Evolutionary conservation across 2,329 filamentous ascomycete genomes (phyloP).

Genomic region (Conoideocrella luteorostrata): DNA sequence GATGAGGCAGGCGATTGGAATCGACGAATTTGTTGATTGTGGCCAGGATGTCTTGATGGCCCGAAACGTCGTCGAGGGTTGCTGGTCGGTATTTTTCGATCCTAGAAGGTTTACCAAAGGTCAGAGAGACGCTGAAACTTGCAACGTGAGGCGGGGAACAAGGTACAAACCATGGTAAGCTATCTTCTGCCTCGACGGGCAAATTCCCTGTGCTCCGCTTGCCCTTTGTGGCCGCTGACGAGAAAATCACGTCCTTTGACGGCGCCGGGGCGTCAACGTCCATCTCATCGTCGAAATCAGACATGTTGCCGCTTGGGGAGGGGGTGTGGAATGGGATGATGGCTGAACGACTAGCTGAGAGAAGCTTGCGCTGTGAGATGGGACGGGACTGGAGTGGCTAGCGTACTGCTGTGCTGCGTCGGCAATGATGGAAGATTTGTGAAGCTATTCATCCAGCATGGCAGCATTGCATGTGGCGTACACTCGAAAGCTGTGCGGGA

Average conservation of each 20-base stretch:
- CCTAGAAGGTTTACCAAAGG: conserved; percentile 38
- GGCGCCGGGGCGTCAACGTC: conserved; percentile 46
- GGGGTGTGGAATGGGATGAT: background rate
- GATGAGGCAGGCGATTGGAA: conserved; percentile 85
- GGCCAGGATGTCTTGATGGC: conserved; percentile 92
- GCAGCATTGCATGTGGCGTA: too few species aligned
- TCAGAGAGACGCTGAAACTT: background rate
- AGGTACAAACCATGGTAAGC: conserved; percentile 70
- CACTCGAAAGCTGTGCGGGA: background rate
- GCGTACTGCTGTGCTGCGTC: too few species aligned
- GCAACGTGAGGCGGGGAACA: too few species aligned
- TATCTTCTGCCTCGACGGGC: conserved; percentile 89
- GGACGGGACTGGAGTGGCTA: too few species aligned
- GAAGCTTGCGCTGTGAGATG: too few species aligned
- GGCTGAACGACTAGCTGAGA: too few species aligned
- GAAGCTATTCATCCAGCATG: too few species aligned
- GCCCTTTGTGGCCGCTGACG: conserved; percentile 72
- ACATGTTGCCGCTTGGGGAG: conserved; percentile 34
- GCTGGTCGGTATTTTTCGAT: conserved; percentile 95
- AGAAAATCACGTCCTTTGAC: conserved; percentile 56
- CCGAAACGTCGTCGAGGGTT: conserved; percentile 85
- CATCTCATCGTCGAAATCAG: conserved; percentile 56
- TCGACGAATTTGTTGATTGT: conserved; percentile 98
- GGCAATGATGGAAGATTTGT: too few species aligned
- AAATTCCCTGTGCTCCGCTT: conserved; percentile 90